Evolutionary conservation across 2,329 filamentous ascomycete genomes (phyloP).

Genomic region (Hawksworthiomyces lignivorus): DNA sequence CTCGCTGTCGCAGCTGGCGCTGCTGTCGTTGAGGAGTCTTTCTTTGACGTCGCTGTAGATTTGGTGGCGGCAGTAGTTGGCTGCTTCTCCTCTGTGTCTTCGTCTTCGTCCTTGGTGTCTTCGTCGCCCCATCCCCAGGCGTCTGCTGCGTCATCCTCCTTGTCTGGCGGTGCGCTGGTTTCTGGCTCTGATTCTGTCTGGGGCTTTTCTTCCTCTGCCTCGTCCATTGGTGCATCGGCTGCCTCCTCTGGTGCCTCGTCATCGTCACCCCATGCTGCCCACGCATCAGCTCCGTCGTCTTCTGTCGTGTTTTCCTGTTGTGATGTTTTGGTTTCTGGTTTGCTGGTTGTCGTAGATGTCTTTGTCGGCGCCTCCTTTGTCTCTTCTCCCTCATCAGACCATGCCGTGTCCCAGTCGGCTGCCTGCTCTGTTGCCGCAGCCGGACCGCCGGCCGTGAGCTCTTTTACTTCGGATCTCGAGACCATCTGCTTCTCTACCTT

Average conservation of each 20-base stretch:
- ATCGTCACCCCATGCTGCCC: slow-evolving; percentile 25
- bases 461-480: slow-evolving; percentile 56
- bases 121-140: slow-evolving; percentile 85
- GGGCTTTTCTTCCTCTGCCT: slow-evolving; percentile 34
- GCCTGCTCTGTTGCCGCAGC: slow-evolving; percentile 35
- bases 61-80: slow-evolving; percentile 14
- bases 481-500: slow-evolving; percentile 78
- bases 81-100: slow-evolving; percentile 13
- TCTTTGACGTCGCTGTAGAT: slow-evolving; percentile 12
- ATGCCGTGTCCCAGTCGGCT: slow-evolving; percentile 70
- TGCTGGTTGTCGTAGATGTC: slow-evolving; percentile 9
- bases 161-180: slow-evolving; percentile 18
- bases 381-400: slow-evolving; percentile 61
- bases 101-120: slow-evolving; percentile 29
- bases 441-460: slow-evolving; percentile 45
- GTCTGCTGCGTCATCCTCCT: slow-evolving; percentile 48
- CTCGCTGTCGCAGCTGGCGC: slow-evolving; percentile 1
- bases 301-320: slow-evolving; percentile 9
- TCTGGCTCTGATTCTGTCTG: slow-evolving; percentile 17
- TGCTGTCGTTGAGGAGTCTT: background rate
- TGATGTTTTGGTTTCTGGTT: too few species aligned
- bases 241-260: slow-evolving; percentile 26
- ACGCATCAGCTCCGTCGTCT: slow-evolving; percentile 28
- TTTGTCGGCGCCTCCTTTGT: slow-evolving; percentile 16
- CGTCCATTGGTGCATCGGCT: slow-evolving; percentile 18